Evolutionary conservation across 2,329 filamentous ascomycete genomes (phyloP).

Genomic region (Thelonectria rubi): DNA sequence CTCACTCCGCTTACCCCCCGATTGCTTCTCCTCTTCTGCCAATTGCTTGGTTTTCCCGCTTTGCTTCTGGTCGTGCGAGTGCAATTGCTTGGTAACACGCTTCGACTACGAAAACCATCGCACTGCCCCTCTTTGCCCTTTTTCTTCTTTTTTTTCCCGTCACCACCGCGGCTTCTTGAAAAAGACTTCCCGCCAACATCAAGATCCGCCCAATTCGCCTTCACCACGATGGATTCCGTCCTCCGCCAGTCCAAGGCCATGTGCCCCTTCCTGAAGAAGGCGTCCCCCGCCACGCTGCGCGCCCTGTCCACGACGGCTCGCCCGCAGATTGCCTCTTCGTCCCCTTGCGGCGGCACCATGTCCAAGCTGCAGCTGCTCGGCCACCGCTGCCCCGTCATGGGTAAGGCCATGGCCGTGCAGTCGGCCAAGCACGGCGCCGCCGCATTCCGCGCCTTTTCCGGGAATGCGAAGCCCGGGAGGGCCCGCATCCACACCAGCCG

Average conservation of each 20-base stretch:
- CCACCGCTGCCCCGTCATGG: slow-evolving; percentile 97
- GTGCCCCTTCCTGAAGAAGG: slow-evolving; percentile 97
- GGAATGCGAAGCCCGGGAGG: slow-evolving; percentile 64
- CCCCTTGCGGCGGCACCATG: slow-evolving; percentile 91
- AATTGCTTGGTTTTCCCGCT: slow-evolving; percentile 21
- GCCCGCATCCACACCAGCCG: slow-evolving; percentile 84
- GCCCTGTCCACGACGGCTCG: slow-evolving; percentile 81
- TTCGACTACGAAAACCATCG: background rate
- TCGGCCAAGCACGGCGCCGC: slow-evolving; percentile 63
- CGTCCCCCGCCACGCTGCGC: slow-evolving; percentile 89
- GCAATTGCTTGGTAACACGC: slow-evolving; percentile 5
- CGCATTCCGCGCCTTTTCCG: slow-evolving; percentile 58
- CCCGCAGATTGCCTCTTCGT: slow-evolving; percentile 64
- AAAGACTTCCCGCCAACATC: background rate
- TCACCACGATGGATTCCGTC: slow-evolving; percentile 81
- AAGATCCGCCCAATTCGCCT: slow-evolving; percentile 10
- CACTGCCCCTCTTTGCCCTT: slow-evolving; percentile 9
- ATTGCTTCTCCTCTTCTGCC: slow-evolving; percentile 26
- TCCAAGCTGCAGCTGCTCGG: slow-evolving; percentile 95
- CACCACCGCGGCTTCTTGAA: background rate
- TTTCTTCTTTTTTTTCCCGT: background rate
- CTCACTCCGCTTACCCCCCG: slow-evolving; percentile 8
- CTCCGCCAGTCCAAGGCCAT: slow-evolving; percentile 95
- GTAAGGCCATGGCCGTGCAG: slow-evolving; percentile 94
- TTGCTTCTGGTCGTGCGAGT: slow-evolving; percentile 3